These are phyloP conservation scores for Monosporascus ibericus DNA, from an alignment of 2,329 filamentous ascomycete genomes.

Conservation along the genomic window DNA sequence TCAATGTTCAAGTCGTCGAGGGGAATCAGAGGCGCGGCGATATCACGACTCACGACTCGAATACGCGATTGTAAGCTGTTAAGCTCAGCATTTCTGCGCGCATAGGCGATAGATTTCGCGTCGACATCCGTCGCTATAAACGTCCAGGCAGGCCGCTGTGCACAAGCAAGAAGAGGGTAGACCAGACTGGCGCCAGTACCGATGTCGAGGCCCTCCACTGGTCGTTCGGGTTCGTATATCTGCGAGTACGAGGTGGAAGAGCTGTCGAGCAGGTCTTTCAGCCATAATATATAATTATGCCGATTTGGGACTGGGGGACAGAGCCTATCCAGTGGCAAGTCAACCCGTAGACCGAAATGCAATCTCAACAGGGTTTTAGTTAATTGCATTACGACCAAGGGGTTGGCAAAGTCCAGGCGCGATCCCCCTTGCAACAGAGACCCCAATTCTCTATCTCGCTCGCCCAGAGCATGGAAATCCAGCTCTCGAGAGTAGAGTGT, in stretches of 20 bases:
- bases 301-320: conserved; percentile 77
- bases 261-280: conserved; percentile 74
- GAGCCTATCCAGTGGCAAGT: conserved; percentile 70
- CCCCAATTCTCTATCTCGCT: conserved; percentile 17
- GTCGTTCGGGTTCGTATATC: conserved; percentile 34
- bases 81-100: conserved; percentile 57
- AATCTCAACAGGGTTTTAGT: conserved; percentile 70
- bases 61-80: conserved; percentile 64
- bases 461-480: conserved; percentile 19
- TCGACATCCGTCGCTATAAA: conserved; percentile 81
- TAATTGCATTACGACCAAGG: conserved; percentile 69
- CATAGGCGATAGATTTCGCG: conserved; percentile 57
- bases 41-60: conserved; percentile 49
- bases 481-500: conserved; percentile 18
- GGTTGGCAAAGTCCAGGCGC: conserved; percentile 75
- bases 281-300: conserved; percentile 86
- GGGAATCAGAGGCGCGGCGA: conserved; percentile 55
- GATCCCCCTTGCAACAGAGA: conserved; percentile 19
- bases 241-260: conserved; percentile 45
- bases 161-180: conserved; percentile 76
- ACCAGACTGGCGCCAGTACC: conserved; percentile 90
- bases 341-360: conserved; percentile 67
- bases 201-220: conserved; percentile 70
- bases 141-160: conserved; percentile 60
- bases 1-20: conserved; percentile 45